These are phyloP conservation scores for Phytophthora melonis DNA, from an alignment of 352 stramenopile genomes.

Conservation along the genomic window DNA sequence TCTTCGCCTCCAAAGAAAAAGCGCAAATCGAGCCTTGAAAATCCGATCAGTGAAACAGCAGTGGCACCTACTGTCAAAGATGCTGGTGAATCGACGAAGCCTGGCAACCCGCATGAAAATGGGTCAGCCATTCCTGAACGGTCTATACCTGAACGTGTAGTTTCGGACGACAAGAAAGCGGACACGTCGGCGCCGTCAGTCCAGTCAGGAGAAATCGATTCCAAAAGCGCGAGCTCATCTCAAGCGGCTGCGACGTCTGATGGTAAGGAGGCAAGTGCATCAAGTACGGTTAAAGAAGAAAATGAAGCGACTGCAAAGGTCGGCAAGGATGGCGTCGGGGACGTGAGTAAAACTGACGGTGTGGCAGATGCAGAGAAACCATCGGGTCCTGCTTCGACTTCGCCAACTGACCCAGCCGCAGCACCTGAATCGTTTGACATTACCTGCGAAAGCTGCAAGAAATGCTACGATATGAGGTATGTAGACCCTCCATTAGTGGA, in stretches of 20 bases:
- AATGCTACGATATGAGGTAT: slow-evolving; percentile 87
- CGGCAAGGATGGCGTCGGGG: neutral
- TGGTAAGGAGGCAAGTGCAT: neutral
- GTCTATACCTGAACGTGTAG: slow-evolving; percentile 1
- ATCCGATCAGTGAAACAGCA: neutral
- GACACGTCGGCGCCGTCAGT: neutral
- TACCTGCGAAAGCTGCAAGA: slow-evolving; percentile 79
- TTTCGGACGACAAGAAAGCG: slow-evolving; percentile 1
- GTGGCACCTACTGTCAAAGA: neutral
- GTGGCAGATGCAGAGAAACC: neutral
- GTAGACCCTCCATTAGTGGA: slow-evolving; percentile 83
- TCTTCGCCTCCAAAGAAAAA: slow-evolving; percentile 29
- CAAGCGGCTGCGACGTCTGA: neutral
- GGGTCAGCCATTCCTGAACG: neutral
- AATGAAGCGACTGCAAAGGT: slow-evolving; percentile 3
- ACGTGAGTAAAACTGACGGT: slow-evolving; percentile 13
- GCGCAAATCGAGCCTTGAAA: slow-evolving; percentile 24
- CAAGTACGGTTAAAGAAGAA: slow-evolving; percentile 4
- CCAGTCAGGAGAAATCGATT: slow-evolving; percentile 7
- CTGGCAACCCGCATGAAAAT: slow-evolving; percentile 6
- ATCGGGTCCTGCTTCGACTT: slow-evolving; percentile 19
- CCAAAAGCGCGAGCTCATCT: neutral
- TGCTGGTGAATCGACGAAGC: slow-evolving; percentile 5
- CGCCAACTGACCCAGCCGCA: slow-evolving; percentile 37
- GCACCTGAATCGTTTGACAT: slow-evolving; percentile 76